phyloP scores from a whole-genome alignment of 306 rosid genomes.

The Cucurbita argyrosperma region DNA sequence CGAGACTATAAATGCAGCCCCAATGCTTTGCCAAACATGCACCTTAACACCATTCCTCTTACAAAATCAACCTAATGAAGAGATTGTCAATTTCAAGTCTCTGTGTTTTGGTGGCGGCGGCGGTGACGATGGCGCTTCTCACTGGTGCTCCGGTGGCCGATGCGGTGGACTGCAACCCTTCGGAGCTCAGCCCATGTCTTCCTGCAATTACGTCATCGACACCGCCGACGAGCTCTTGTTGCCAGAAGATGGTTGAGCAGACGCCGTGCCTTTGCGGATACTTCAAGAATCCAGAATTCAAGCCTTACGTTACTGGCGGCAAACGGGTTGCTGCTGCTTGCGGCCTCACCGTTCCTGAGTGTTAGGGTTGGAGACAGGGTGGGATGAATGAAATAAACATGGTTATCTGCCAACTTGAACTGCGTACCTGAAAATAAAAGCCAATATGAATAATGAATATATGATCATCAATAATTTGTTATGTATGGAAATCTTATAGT shows the following conservation, averaged over 20 bases:
- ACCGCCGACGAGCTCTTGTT: slow-evolving; percentile 27
- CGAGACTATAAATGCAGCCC: not conserved
- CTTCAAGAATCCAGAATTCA: slow-evolving; percentile 28
- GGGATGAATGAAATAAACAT: not conserved
- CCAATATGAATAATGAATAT: not conserved
- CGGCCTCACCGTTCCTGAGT: slow-evolving; percentile 27
- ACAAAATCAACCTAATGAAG: slow-evolving; percentile 7
- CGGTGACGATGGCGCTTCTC: not conserved
- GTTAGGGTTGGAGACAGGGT: not conserved
- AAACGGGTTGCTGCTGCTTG: slow-evolving; percentile 29
- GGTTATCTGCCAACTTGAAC: too few relatives aligned
- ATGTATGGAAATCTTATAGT: not conserved
- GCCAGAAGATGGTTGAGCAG: slow-evolving; percentile 35
- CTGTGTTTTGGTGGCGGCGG: slow-evolving; percentile 6
- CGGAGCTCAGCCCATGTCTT: slow-evolving; percentile 25
- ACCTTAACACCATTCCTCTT: not conserved
- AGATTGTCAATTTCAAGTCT: not conserved
- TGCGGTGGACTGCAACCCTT: slow-evolving; percentile 26
- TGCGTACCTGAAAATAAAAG: not conserved
- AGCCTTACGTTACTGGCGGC: slow-evolving; percentile 27
- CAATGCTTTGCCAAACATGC: not conserved
- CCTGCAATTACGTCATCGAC: slow-evolving; percentile 15
- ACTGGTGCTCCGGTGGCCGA: not conserved
- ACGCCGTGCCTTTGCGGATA: slow-evolving; percentile 50
- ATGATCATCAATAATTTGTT: not conserved